Conservation (phyloP, 805 yeast genomes). For the Barnettozyma vustinii region DNA sequence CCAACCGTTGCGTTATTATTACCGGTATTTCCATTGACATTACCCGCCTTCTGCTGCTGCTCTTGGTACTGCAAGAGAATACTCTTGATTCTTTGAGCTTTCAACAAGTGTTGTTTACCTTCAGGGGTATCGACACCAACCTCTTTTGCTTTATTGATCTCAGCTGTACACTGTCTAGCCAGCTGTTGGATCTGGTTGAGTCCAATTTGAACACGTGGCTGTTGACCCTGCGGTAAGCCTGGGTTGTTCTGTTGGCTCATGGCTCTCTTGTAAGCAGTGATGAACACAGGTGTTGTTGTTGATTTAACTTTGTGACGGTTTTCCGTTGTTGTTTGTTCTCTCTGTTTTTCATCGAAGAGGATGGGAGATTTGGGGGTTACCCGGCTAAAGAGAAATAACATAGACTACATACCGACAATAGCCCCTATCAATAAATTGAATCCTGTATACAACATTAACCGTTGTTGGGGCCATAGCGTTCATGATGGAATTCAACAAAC, state of each 20-base stretch:
- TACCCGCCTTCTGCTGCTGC: constrained; percentile 15
- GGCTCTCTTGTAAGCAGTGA: background rate
- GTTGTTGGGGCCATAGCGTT: background rate
- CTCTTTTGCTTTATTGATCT: constrained; percentile 55
- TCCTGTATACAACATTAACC: too few relatives aligned
- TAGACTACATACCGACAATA: too few relatives aligned
- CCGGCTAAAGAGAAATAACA: background rate
- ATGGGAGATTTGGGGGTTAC: background rate
- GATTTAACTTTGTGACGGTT: background rate
- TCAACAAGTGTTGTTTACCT: constrained; percentile 57
- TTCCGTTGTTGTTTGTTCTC: background rate
- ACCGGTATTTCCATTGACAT: background rate
- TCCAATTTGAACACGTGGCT: constrained; percentile 1
- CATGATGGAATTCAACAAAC: constrained; percentile 54
- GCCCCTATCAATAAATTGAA: background rate
- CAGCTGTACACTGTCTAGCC: constrained; percentile 52
- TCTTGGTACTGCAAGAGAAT: constrained; percentile 50
- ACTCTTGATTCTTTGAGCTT: constrained; percentile 60
- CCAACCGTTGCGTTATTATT: constrained; percentile 7
- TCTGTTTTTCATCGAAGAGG: background rate
- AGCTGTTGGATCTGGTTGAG: constrained; percentile 39
- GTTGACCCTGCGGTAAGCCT: background rate
- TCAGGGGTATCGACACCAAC: constrained; percentile 55
- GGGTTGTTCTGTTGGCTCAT: constrained; percentile 7
- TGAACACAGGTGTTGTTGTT: background rate